Evolutionary conservation across 1,284 basidiomycete species (phyloP).

Genomic region (Inonotus hispidus): DNA sequence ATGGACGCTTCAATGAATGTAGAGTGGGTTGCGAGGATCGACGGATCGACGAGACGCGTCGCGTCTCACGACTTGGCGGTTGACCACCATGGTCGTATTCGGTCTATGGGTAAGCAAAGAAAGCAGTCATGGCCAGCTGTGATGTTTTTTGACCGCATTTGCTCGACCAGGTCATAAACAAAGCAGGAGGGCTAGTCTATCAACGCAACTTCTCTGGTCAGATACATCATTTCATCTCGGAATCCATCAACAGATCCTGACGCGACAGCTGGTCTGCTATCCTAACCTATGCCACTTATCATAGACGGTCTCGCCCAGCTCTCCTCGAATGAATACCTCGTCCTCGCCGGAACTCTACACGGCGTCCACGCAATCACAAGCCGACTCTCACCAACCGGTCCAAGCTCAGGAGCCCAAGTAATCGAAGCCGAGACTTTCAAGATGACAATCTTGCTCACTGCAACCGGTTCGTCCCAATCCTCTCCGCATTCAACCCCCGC

Average conservation of each 20-base stretch:
- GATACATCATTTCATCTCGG: conserved; percentile 23
- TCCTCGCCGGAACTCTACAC: conserved; percentile 94
- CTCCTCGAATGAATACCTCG: conserved; percentile 95
- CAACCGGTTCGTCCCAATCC: conserved; percentile 70
- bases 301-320: conserved; percentile 82
- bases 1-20: not conserved
- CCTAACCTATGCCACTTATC: not conserved
- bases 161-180: conserved; percentile 83
- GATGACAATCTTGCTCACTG: conserved; percentile 83
- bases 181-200: conserved; percentile 96
- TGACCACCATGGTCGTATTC: conserved; percentile 59
- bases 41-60: conserved; percentile 1
- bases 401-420: conserved; percentile 84
- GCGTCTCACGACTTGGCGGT: not conserved
- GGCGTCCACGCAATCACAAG: conserved; percentile 98
- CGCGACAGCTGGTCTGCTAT: conserved; percentile 13
- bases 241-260: conserved; percentile 14
- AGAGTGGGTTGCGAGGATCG: not conserved
- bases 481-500: not conserved
- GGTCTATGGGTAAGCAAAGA: conserved; percentile 65
- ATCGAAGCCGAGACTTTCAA: conserved; percentile 95
- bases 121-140: conserved; percentile 10
- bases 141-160: conserved; percentile 15
- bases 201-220: conserved; percentile 85
- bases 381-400: conserved; percentile 78